Base-by-base conservation (phyloP, 2,329 filamentous ascomycete genomes). In the Nannizzia gypsea region DNA sequence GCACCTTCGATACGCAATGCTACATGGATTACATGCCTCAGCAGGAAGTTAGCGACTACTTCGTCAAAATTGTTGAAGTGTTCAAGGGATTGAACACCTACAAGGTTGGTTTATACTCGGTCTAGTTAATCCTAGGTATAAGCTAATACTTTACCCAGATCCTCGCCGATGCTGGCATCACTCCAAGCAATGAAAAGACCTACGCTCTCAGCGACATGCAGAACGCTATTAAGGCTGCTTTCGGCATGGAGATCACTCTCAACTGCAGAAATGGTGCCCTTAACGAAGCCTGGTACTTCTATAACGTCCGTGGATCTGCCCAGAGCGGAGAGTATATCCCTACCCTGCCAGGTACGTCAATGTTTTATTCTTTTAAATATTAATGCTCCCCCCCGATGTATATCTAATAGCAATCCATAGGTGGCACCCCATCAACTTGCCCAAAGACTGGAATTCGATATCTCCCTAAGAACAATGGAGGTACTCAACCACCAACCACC, bases 1-100 rank as follows among this genome's bases (percentile, higher is more conserved):
- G 82, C 68, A 89, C 86, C 0, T 80, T 89, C 52, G 74, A 84
- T 1, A 80, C 84, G 0, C 67, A 73, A 20, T 89, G 86, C 77
- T 89, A 88, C 73, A 74, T 75, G 40, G 73, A 79, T 60, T 80
- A 81, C 66, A 70, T 74, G 34, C 67, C 79, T 0, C 80, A 80
- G 50, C 74, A 83, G 63, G 82, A 84, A 70, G 81, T 83, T 1
- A 79, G 79, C 8, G 79, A 81, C 60, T 84, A 77, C 71, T 82
- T 84, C 70, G 71, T 81, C 64, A 78, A 77, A 62, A 72, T 78
- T 0, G 80, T 83, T 1, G 71, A 77, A 57, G 68, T 84, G 9
- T 84, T 82, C 73, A 77, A 83, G 69, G 71, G 71, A 0, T 70
- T 84, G 13, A 79, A 82, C 36, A 79, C 77, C 3, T 83, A 84